phyloP scores from a whole-genome alignment of 1,139 yeast species.

The Scheffersomyces titani region DNA sequence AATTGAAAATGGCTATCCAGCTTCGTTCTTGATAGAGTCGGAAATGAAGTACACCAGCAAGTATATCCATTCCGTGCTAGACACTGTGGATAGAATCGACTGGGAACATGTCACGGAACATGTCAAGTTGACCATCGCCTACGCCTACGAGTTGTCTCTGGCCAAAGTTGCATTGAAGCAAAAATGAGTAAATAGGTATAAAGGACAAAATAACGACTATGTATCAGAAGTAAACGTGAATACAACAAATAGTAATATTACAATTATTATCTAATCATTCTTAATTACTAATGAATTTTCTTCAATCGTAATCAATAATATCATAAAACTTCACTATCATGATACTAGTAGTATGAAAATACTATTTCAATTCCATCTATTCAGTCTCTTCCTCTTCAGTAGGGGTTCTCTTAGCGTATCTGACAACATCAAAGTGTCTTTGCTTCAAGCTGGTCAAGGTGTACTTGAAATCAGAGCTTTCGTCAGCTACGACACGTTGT shows the following conservation, averaged over 20 bases:
- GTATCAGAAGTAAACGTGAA: background rate
- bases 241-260: background rate
- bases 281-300: too few relatives aligned
- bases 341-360: background rate
- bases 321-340: background rate
- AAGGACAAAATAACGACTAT: background rate
- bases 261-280: background rate
- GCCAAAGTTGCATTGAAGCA: constrained; percentile 7
- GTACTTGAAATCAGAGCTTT: constrained; percentile 32
- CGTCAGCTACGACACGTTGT: constrained; percentile 36
- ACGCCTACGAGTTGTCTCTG: constrained; percentile 62
- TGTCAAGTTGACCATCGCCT: constrained; percentile 71
- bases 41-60: constrained; percentile 64
- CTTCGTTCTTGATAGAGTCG: constrained; percentile 79
- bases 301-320: background rate
- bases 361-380: background rate
- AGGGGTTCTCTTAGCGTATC: constrained; percentile 33
- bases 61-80: constrained; percentile 74
- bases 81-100: constrained; percentile 78
- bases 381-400: constrained; percentile 6
- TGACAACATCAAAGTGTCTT: constrained; percentile 38
- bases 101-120: constrained; percentile 79
- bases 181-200: constrained; percentile 2
- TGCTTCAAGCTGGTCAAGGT: constrained; percentile 37
- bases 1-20: constrained; percentile 76